Base-by-base conservation (phyloP, 208 protist genomes). In the Strigomonas oncopelti region DNA sequence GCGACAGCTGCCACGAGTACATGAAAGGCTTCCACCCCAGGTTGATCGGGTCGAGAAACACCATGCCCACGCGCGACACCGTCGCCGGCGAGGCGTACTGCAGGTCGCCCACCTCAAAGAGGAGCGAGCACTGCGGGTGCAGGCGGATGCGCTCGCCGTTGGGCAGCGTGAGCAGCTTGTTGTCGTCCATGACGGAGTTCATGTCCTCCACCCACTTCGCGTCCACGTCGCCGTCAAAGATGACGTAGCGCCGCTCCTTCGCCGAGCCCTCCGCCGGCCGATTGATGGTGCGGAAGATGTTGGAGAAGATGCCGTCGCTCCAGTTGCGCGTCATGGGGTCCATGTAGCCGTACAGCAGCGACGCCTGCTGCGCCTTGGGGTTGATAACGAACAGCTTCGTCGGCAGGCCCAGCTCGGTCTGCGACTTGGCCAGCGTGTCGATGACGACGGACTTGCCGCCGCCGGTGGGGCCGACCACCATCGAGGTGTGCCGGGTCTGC, bases 151-250 rank as follows among this genome's bases (percentile, higher is more conserved):
- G 93, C 76, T 99, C 98, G 64, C 96, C 92, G 74, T 99, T 99
- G 9, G 98, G 96, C 67, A 99, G 88, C 42, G 98, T 99, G 16
- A 99, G 86, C 42, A 99, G 77, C 84, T 98, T 99, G 84, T 99
- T 99, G 84, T 99, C 98, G 77, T 99, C 98, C 98, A 99, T 99
- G 38, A 99, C 97, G 25, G 97, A 99, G 86, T 99, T 99, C 98
- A 99, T 99, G 78, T 98, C 98, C 88, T 99, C 98, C 58, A 99
- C 97, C 98, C 98, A 99, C 68, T 98, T 91, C 1, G 98, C 97
- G 80, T 99, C 98, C 20, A 99, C 98, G 83, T 99, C 98, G 57
- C 98, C 98, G 77, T 99, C 98, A 80, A 99, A 99, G 32, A 99
- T 85, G 62, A 99, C 96, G 72, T 98, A 99, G 27, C 97, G 86